A percentile compares a stretch with the other conserved stretches of the same genome.
Conservation (phyloP, 1,139 yeast species). For the Trichomonascaceae sp. region DNA sequence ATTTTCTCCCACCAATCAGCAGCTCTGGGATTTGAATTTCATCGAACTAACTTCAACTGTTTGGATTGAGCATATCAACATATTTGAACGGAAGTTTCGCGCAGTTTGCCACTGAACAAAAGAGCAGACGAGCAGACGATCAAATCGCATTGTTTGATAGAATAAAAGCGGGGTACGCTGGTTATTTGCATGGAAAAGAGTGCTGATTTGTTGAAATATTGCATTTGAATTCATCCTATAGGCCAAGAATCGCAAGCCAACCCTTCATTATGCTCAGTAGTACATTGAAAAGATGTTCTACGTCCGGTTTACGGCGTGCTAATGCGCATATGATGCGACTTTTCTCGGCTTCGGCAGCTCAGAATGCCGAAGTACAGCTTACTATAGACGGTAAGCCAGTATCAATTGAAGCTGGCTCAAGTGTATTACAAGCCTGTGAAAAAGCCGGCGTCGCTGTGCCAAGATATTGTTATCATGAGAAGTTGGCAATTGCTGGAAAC, state of each 20-base stretch:
- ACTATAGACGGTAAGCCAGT: constrained; percentile 76
- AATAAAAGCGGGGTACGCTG: neutral
- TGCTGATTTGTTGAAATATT: neutral
- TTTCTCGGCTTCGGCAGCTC: constrained; percentile 28
- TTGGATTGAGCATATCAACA: neutral
- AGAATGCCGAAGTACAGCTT: constrained; percentile 57
- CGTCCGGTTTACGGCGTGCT: neutral
- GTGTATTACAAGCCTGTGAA: constrained; percentile 87
- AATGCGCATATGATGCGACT: constrained; percentile 12
- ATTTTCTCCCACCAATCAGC: constrained; percentile 5
- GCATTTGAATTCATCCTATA: neutral
- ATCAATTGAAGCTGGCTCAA: constrained; percentile 77
- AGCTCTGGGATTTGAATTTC: constrained; percentile 7
- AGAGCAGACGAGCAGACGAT: neutral
- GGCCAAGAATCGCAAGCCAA: neutral
- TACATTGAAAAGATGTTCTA: neutral
- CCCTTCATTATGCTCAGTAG: neutral
- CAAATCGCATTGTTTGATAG: neutral
- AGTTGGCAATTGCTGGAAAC: constrained; percentile 88
- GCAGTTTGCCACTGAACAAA: neutral
- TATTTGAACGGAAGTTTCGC: neutral
- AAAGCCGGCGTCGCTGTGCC: constrained; percentile 86
- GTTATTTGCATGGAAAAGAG: neutral
- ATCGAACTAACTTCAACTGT: neutral
- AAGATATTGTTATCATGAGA: constrained; percentile 87